A percentile compares a stretch with the other conserved stretches of the same genome.
Evolutionary conservation across 106 monocot species (phyloP).

Genomic region (Posidonia australis): DNA sequence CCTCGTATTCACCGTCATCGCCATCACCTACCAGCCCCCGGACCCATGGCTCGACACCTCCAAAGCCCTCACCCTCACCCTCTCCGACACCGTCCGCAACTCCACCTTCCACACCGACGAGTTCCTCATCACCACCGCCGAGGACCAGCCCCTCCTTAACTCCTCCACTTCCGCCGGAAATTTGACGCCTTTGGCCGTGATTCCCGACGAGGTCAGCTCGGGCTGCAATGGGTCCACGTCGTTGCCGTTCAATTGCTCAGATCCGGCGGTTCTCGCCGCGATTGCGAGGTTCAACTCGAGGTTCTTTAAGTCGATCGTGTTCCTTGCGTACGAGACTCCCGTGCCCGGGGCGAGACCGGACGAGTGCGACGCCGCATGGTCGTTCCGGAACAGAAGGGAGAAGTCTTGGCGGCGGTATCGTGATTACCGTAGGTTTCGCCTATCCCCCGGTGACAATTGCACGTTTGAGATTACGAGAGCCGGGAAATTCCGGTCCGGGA

Average conservation of each 20-base stretch:
- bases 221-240: constrained; percentile 19
- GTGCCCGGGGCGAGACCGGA: constrained; percentile 43
- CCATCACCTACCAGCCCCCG: constrained; percentile 92
- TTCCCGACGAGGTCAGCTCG: neutral
- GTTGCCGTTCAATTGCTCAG: constrained; percentile 50
- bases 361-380: constrained; percentile 76
- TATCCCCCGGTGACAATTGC: constrained; percentile 41
- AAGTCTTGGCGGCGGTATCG: constrained; percentile 83
- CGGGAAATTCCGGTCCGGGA: constrained; percentile 59
- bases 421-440: constrained; percentile 72
- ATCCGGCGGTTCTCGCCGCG: constrained; percentile 38
- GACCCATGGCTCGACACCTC: constrained; percentile 91
- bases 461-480: constrained; percentile 27
- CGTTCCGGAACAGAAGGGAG: constrained; percentile 68
- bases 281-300: constrained; percentile 37
- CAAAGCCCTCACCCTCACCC: constrained; percentile 49
- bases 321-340: constrained; percentile 60
- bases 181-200: neutral
- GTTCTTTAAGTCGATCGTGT: constrained; percentile 44
- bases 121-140: constrained; percentile 59
- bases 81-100: constrained; percentile 62
- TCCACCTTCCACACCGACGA: constrained; percentile 81
- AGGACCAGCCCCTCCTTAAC: constrained; percentile 22
- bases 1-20: constrained; percentile 80
- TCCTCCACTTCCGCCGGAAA: neutral